phyloP scores from a whole-genome alignment of 164 flowering plant genomes.

The Warburgia ugandensis region DNA sequence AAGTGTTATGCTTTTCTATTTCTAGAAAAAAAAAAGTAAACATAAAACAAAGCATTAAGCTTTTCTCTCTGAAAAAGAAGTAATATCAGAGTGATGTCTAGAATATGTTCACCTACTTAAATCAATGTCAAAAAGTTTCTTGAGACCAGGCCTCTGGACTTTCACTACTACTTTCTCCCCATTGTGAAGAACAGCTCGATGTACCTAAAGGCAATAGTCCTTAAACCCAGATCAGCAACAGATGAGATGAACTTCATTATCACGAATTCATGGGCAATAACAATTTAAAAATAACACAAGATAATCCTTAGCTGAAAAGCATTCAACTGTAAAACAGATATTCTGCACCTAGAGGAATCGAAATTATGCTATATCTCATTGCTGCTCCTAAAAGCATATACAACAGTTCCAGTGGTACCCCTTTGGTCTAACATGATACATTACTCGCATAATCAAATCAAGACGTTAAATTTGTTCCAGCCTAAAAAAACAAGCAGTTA shows the following conservation, averaged over 20 bases:
- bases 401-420: no score
- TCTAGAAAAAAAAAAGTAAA: no score
- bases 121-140: conserved; percentile 94
- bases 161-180: conserved; percentile 91
- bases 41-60: background rate
- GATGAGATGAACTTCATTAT: background rate
- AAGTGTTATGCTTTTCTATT: no score
- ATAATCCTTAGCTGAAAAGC: no score
- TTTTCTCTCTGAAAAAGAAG: background rate
- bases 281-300: background rate
- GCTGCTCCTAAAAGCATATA: no score
- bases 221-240: conserved; percentile 4
- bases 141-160: conserved; percentile 96
- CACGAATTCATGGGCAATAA: background rate
- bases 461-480: no score
- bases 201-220: conserved; percentile 49
- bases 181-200: conserved; percentile 80
- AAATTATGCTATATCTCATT: no score
- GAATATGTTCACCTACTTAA: conserved; percentile 43
- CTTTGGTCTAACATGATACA: no score
- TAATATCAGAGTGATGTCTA: background rate
- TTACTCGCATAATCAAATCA: no score
- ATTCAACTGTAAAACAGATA: no score
- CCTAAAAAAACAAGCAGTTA: no score
- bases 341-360: no score